These are phyloP conservation scores for Exophiala mesophila DNA, from an alignment of 2,329 filamentous ascomycete species.

Conservation along the genomic window DNA sequence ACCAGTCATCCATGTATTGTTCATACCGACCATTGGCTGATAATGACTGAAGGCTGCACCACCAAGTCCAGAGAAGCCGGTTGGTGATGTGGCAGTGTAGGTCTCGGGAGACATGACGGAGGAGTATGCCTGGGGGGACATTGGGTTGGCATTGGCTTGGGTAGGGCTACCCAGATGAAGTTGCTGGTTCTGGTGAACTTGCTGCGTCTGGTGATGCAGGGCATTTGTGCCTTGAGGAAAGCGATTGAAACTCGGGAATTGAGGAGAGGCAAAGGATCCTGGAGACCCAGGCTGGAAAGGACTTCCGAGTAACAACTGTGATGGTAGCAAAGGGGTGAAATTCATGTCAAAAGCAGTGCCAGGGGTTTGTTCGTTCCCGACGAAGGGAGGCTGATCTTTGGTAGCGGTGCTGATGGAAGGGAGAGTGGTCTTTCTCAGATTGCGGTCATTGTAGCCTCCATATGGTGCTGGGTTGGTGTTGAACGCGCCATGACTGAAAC, in stretches of 20 bases:
- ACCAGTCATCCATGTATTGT: slow-evolving; percentile 56
- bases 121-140: slow-evolving; percentile 81
- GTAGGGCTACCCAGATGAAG: slow-evolving; percentile 65
- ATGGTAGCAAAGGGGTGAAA: slow-evolving; percentile 92
- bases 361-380: slow-evolving; percentile 69
- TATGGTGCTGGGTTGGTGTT: slow-evolving; percentile 69
- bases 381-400: slow-evolving; percentile 52
- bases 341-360: slow-evolving; percentile 95
- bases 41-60: slow-evolving; percentile 59
- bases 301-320: slow-evolving; percentile 87
- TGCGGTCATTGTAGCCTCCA: slow-evolving; percentile 78
- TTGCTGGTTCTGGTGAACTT: slow-evolving; percentile 49
- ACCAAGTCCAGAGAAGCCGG: slow-evolving; percentile 62
- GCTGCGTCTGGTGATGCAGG: slow-evolving; percentile 52
- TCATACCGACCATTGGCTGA: slow-evolving; percentile 70
- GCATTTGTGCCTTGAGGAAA: slow-evolving; percentile 61
- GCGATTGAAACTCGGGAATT: slow-evolving; percentile 78
- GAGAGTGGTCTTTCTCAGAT: slow-evolving; percentile 76
- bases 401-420: slow-evolving; percentile 86
- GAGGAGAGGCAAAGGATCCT: slow-evolving; percentile 80
- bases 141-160: slow-evolving; percentile 59
- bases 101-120: slow-evolving; percentile 79
- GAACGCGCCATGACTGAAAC: slow-evolving; percentile 90
- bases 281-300: slow-evolving; percentile 95
- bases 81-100: slow-evolving; percentile 83